These are phyloP conservation scores for Nitzschia sp. DNA, from an alignment of 108 stramenopile genomes.

Conservation along the genomic window DNA sequence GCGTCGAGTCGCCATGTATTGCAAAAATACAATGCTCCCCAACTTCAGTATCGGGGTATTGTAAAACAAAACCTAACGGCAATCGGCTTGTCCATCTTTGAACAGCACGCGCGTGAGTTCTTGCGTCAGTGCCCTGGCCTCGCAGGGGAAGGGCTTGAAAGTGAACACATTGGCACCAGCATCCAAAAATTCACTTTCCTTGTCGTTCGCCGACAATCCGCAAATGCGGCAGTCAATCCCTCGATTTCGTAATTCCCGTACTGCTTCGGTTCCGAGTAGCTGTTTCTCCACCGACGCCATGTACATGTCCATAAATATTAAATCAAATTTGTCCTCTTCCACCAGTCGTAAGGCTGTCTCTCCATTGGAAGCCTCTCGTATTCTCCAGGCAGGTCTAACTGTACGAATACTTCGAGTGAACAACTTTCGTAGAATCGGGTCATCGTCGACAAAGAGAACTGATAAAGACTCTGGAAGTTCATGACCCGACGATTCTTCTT, in stretches of 20 bases:
- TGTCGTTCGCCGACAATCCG: constrained; percentile 60
- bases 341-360: constrained; percentile 43
- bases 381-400: constrained; percentile 43
- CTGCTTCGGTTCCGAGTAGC: constrained; percentile 60
- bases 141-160: constrained; percentile 62
- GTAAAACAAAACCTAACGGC: no score
- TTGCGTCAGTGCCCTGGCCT: constrained; percentile 24
- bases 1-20: no score
- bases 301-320: constrained; percentile 54
- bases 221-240: constrained; percentile 45
- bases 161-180: constrained; percentile 52
- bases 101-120: constrained; percentile 18
- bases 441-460: constrained; percentile 60
- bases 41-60: no score
- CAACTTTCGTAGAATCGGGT: constrained; percentile 50
- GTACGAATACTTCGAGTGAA: constrained; percentile 36
- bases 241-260: constrained; percentile 33
- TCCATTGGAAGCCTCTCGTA: constrained; percentile 50
- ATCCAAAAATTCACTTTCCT: constrained; percentile 43
- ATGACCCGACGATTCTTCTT: background rate
- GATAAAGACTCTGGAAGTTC: constrained; percentile 31
- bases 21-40: no score
- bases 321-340: constrained; percentile 40
- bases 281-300: constrained; percentile 64
- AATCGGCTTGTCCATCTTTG: constrained; percentile 2